Conservation (phyloP, 352 stramenopile genomes). For the Phytophthora foliorum region DNA sequence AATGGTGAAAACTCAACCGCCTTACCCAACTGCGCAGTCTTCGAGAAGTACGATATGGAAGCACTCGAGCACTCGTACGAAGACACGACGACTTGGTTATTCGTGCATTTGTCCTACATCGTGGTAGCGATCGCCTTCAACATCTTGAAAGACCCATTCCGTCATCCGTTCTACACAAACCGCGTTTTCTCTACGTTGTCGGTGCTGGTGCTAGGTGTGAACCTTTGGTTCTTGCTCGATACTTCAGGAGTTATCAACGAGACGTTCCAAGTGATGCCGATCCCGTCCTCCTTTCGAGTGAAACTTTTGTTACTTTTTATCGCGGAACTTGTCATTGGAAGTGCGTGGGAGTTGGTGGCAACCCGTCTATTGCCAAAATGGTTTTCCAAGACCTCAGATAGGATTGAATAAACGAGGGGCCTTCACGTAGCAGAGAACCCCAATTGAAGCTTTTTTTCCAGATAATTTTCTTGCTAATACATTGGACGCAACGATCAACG, state of each 20-base stretch:
- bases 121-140: slow-evolving; percentile 67
- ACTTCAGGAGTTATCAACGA: slow-evolving; percentile 41
- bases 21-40: slow-evolving; percentile 45
- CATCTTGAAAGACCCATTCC: slow-evolving; percentile 59
- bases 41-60: slow-evolving; percentile 50
- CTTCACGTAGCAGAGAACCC: too few species aligned
- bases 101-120: slow-evolving; percentile 64
- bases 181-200: slow-evolving; percentile 43
- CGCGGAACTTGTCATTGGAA: slow-evolving; percentile 34
- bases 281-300: slow-evolving; percentile 46
- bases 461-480: too few species aligned
- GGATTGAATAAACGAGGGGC: background rate
- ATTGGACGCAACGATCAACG: too few species aligned
- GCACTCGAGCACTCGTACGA: slow-evolving; percentile 52
- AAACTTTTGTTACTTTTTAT: slow-evolving; percentile 59
- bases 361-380: slow-evolving; percentile 32
- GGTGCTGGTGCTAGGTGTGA: slow-evolving; percentile 41
- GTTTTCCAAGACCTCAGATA: background rate
- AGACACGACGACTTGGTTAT: slow-evolving; percentile 66
- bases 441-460: too few species aligned
- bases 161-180: slow-evolving; percentile 60
- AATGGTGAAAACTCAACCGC: slow-evolving; percentile 25
- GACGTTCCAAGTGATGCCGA: slow-evolving; percentile 59
- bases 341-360: slow-evolving; percentile 41
- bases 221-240: slow-evolving; percentile 65